Base-by-base conservation (phyloP, 2,329 filamentous ascomycete genomes). In the Plenodomus lindquistii region DNA sequence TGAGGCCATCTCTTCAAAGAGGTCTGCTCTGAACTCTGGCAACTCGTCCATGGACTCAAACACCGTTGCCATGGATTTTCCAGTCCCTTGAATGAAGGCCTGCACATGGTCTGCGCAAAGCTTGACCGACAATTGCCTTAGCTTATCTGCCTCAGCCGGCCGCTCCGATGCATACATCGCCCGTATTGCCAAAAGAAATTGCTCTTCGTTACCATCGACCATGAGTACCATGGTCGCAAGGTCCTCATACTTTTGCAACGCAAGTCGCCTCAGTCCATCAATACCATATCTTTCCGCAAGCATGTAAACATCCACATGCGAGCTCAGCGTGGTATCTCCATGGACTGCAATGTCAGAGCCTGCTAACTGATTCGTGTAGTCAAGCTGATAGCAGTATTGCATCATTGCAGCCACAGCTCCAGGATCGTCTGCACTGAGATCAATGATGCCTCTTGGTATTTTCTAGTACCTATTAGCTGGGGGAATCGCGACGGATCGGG, bases 351-450 rank as follows among this genome's bases (percentile, higher is more conserved):
- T 38, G 34, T 59, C 60, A 1, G 55, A 41, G 22, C 55, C 52
- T n/a, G 57, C 17, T 17, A 61, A 47, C 17, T 54, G 59, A 37
- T 69, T 65, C 40, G 43, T 57, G 35, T 70, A 67, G 39, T 68
- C 63, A 19, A 68, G 48, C 19, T 65, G 61, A 35, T 69, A 70
- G 42, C 59, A 65, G 40, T 67, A 69, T 38, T 67, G 64, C 44
- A 70, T 62, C 67, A 70, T 68, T 5, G 66, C 65, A 8, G 66
- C 59, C 10, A 70, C 64, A 31, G 65, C 62, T 29, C 55, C 57
- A 9, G 67, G 59, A 24, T 70, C 60, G 37, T 69, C 66, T 19
- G 62, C 59, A 18, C 65, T 65, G 16, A 69, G 52, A 42, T 69
- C 65, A 17, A 69, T 61, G n/a, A 57, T 53, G 15, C 58, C 57